Conservation (phyloP, 768 basidiomycete genomes). For the Russula earlei region DNA sequence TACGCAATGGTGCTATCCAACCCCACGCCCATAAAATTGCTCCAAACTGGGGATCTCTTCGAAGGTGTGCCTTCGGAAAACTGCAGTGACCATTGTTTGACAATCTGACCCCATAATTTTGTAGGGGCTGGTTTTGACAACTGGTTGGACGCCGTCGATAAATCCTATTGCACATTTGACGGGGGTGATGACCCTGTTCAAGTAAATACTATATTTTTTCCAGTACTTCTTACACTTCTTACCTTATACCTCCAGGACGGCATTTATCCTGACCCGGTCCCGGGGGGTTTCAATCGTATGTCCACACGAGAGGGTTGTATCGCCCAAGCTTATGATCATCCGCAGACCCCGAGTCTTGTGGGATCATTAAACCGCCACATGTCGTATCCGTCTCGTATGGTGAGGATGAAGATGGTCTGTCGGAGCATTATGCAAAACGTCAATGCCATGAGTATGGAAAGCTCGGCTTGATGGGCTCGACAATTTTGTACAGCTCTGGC, state of each 20-base stretch:
- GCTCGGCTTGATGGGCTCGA: slow-evolving; percentile 33
- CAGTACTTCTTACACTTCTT: not conserved
- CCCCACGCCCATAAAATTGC: slow-evolving; percentile 29
- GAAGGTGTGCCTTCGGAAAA: not conserved
- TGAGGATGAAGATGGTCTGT: slow-evolving; percentile 27
- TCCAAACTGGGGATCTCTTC: slow-evolving; percentile 29
- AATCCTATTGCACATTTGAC: slow-evolving; percentile 11
- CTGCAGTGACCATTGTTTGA: not conserved
- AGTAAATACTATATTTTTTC: not conserved
- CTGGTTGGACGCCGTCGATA: slow-evolving; percentile 19
- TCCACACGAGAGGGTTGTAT: not conserved
- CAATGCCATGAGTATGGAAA: slow-evolving; percentile 41
- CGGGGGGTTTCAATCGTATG: slow-evolving; percentile 29
- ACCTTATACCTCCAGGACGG: not conserved
- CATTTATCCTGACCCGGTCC: slow-evolving; percentile 33
- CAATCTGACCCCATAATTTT: not conserved
- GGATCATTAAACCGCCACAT: slow-evolving; percentile 27
- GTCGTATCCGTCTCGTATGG: slow-evolving; percentile 36
- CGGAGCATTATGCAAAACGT: slow-evolving; percentile 30
- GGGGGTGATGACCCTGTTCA: slow-evolving; percentile 3
- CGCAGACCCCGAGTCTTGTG: slow-evolving; percentile 30
- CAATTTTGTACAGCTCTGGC: slow-evolving; percentile 37
- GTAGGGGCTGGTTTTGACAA: slow-evolving; percentile 14
- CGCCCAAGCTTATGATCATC: not conserved
- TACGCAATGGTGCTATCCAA: slow-evolving; percentile 47